These are phyloP conservation scores for Xylariales sp. DNA, from an alignment of 2,329 filamentous ascomycete species.

Conservation along the genomic window DNA sequence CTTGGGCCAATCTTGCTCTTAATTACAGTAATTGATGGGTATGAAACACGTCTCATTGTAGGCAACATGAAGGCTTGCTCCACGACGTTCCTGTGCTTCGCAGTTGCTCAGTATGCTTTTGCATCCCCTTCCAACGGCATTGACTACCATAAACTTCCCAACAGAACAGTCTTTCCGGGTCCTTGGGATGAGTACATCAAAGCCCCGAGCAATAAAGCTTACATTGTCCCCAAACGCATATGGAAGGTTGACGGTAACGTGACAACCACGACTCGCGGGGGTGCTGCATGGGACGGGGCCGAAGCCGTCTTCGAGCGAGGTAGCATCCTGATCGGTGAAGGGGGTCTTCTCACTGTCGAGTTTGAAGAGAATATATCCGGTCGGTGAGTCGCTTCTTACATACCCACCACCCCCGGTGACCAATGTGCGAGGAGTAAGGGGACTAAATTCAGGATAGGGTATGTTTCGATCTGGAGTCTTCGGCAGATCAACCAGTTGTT, in stretches of 20 bases:
- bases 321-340: constrained; percentile 23
- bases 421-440: neutral
- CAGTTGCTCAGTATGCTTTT: no score
- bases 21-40: no score
- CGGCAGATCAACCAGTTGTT: constrained; percentile 23
- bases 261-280: constrained; percentile 11
- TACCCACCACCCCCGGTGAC: constrained; percentile 1
- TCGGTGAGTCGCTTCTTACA: constrained; percentile 20
- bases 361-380: constrained; percentile 36
- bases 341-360: constrained; percentile 30
- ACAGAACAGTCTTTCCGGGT: constrained; percentile 29
- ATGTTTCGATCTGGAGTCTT: constrained; percentile 26
- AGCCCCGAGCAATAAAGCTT: constrained; percentile 28
- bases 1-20: no score
- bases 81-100: no score
- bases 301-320: constrained; percentile 2
- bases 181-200: constrained; percentile 33
- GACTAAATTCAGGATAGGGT: constrained; percentile 25
- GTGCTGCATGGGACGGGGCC: neutral
- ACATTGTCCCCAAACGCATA: constrained; percentile 27
- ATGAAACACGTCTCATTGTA: no score
- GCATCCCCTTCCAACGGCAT: constrained; percentile 4
- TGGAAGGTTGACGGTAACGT: constrained; percentile 29
- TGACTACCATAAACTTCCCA: constrained; percentile 20
- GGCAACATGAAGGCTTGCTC: no score